A percentile compares a stretch with the other conserved stretches of the same genome.
phyloP scores from a whole-genome alignment of 73 alveolate species.

The Breviolum minutum region DNA sequence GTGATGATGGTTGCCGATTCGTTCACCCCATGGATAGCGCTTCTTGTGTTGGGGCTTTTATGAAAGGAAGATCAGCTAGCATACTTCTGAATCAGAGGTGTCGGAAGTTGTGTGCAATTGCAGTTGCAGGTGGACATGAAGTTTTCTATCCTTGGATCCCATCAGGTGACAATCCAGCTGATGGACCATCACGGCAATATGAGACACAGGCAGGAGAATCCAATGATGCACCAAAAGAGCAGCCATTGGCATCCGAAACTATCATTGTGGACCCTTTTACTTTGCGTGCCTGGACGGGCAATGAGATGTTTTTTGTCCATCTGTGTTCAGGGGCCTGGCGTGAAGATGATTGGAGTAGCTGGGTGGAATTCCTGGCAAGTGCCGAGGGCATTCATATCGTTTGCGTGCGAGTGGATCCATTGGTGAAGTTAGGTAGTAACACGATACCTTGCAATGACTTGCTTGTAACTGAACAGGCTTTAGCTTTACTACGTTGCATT shows the following conservation, averaged over 20 bases:
- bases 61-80: conserved; percentile 21
- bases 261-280: neutral
- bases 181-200: neutral
- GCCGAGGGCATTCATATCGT: neutral
- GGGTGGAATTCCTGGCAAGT: neutral
- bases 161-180: conserved; percentile 51
- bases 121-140: conserved; percentile 33
- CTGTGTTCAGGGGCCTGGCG: conserved; percentile 1
- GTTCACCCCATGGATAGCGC: conserved; percentile 27
- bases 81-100: neutral
- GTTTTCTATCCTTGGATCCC: conserved; percentile 49
- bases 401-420: neutral
- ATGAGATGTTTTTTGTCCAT: neutral
- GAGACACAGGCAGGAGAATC: neutral
- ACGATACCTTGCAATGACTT: neutral
- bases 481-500: neutral
- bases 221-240: neutral
- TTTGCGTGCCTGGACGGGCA: neutral
- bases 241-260: neutral
- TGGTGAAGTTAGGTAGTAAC: neutral
- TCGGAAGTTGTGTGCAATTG: neutral
- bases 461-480: neutral
- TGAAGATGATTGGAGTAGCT: neutral
- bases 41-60: neutral
- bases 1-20: neutral